These are phyloP conservation scores for Limonium bicolor DNA, from an alignment of 148 eudicot genomes.

Conservation along the genomic window DNA sequence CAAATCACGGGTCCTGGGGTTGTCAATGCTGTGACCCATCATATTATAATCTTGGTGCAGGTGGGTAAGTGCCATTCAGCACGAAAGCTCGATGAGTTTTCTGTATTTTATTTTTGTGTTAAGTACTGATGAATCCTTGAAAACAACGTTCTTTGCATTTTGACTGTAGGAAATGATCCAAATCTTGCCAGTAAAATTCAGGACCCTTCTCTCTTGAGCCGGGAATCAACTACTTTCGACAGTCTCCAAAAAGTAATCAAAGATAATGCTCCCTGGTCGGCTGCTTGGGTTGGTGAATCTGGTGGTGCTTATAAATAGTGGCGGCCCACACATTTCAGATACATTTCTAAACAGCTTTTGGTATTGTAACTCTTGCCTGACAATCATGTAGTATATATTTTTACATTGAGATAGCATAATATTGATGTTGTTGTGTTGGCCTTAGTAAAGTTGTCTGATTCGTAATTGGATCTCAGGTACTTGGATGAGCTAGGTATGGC, in stretches of 20 bases:
- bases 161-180: conserved; percentile 29
- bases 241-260: conserved; percentile 21
- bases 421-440: background rate
- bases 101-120: background rate
- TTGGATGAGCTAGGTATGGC: conserved; percentile 82
- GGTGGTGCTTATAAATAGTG: conserved; percentile 51
- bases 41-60: conserved; percentile 54
- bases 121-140: background rate
- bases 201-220: conserved; percentile 22
- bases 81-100: background rate
- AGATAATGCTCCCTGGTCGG: conserved; percentile 31
- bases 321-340: conserved; percentile 26
- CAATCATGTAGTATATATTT: background rate
- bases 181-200: conserved; percentile 24
- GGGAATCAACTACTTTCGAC: conserved; percentile 14
- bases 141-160: background rate
- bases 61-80: conserved; percentile 14
- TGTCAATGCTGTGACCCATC: conserved; percentile 33
- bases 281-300: conserved; percentile 60
- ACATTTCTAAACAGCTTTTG: conserved; percentile 46
- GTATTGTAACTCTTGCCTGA: conserved; percentile 14
- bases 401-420: background rate
- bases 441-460: background rate
- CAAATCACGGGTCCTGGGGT: conserved; percentile 24
- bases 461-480: conserved; percentile 29